Evolutionary conservation across 164 flowering plant species (phyloP).

Genomic region (Nymphaea colorata): DNA sequence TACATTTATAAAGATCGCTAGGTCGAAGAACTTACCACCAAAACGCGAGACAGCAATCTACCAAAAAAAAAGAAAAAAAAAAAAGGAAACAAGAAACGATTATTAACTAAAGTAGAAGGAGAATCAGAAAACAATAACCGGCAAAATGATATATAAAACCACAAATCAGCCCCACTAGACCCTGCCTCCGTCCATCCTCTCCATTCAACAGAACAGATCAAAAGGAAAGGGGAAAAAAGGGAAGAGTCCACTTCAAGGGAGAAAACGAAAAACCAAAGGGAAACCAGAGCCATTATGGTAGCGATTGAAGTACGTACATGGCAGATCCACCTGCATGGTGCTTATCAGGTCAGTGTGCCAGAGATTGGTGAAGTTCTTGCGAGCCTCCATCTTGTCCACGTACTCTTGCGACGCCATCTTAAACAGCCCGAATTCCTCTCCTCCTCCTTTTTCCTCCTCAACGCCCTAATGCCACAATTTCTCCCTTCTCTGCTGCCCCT

Average conservation of each 20-base stretch:
- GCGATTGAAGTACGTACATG: conserved; percentile 28
- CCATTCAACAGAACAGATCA: too few species aligned
- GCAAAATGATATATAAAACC: background rate
- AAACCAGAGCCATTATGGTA: background rate
- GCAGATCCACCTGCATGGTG: conserved; percentile 58
- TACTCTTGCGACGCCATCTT: conserved; percentile 37
- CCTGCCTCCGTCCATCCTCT: background rate
- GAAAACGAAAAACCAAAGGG: background rate
- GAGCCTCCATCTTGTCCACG: conserved; percentile 61
- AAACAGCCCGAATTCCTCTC: background rate
- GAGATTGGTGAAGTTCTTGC: conserved; percentile 64
- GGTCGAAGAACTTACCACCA: conserved; percentile 22
- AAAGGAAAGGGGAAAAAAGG: too few species aligned
- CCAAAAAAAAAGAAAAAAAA: conserved; percentile 6
- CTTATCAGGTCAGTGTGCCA: conserved; percentile 81
- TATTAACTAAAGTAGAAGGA: background rate
- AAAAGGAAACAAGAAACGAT: background rate
- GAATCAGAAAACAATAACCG: background rate
- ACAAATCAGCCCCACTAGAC: background rate
- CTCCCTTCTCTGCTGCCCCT: too few species aligned
- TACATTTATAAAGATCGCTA: background rate
- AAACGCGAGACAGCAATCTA: conserved; percentile 38
- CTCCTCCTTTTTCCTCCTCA: background rate
- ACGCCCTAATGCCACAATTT: background rate
- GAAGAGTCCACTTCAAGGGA: too few species aligned